phyloP scores from a whole-genome alignment of 2,329 filamentous ascomycete genomes.

The Bipolaris victoriae region DNA sequence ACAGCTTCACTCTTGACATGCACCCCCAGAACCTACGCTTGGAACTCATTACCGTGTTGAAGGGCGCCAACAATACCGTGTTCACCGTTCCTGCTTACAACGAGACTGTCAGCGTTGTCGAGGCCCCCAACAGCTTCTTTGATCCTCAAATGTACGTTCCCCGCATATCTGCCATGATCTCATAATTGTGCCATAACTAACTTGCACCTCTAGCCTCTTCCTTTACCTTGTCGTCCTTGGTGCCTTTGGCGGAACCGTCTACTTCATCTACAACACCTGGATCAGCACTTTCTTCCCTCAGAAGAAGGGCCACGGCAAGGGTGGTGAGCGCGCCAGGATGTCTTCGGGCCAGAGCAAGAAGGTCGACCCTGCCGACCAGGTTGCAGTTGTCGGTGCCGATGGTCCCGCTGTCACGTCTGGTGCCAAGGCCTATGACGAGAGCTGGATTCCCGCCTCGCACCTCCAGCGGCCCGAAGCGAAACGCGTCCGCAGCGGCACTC shows the following conservation, averaged over 20 bases:
- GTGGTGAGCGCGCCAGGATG: slow-evolving; percentile 69
- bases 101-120: slow-evolving; percentile 82
- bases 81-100: slow-evolving; percentile 83
- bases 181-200: background rate
- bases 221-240: slow-evolving; percentile 89
- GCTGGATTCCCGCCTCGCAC: slow-evolving; percentile 91
- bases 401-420: slow-evolving; percentile 71
- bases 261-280: slow-evolving; percentile 99
- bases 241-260: slow-evolving; percentile 78
- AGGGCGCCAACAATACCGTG: slow-evolving; percentile 68
- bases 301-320: slow-evolving; percentile 65
- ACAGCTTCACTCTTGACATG: slow-evolving; percentile 87
- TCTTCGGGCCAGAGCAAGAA: slow-evolving; percentile 70
- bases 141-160: slow-evolving; percentile 88
- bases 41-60: slow-evolving; percentile 76
- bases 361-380: slow-evolving; percentile 64
- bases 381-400: slow-evolving; percentile 71
- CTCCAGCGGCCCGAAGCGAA: slow-evolving; percentile 80
- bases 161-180: background rate
- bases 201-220: slow-evolving; percentile 74
- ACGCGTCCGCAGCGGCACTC: slow-evolving; percentile 60
- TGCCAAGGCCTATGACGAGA: slow-evolving; percentile 82
- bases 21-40: slow-evolving; percentile 87
- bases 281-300: slow-evolving; percentile 95
- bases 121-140: slow-evolving; percentile 87